Conservation (phyloP, 192 early-diverging fungal species). For the Backusella parvicylindrica region DNA sequence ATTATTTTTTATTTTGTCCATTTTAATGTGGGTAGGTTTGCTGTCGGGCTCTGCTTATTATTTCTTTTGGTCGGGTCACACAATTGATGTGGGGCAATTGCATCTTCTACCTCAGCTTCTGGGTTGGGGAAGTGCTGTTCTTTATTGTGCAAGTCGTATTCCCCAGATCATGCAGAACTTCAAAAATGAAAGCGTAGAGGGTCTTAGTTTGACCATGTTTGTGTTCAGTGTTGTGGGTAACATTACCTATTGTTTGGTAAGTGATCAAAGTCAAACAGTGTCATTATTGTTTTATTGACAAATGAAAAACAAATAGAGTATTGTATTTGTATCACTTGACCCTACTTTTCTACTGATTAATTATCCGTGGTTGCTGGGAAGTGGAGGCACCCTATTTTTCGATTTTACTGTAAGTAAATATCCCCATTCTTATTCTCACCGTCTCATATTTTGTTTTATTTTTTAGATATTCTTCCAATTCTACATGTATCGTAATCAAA, state of each 20-base stretch:
- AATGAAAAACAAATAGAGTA: conserved; percentile 45
- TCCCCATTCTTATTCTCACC: background rate
- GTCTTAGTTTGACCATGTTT: conserved; percentile 79
- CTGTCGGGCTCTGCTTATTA: background rate
- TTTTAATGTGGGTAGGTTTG: conserved; percentile 1
- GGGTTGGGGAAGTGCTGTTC: conserved; percentile 69
- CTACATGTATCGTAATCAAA: conserved; percentile 19
- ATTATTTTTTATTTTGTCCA: background rate
- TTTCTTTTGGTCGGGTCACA: background rate
- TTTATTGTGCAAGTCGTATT: conserved; percentile 69
- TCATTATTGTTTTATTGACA: background rate
- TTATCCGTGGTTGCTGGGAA: conserved; percentile 73
- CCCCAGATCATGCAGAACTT: conserved; percentile 85
- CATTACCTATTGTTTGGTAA: conserved; percentile 50
- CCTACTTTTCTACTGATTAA: conserved; percentile 65
- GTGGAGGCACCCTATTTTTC: conserved; percentile 68
- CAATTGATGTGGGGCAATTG: conserved; percentile 14
- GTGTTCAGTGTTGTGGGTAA: conserved; percentile 81
- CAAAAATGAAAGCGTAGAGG: conserved; percentile 66
- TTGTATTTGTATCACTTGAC: conserved; percentile 71
- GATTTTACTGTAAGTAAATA: conserved; percentile 61
- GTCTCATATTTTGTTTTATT: background rate
- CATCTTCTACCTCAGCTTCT: conserved; percentile 57
- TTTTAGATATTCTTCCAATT: conserved; percentile 35
- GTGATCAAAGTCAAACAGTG: background rate